Evolutionary conservation across 805 yeast species (phyloP).

Genomic region (Ogataea populi-albae): DNA sequence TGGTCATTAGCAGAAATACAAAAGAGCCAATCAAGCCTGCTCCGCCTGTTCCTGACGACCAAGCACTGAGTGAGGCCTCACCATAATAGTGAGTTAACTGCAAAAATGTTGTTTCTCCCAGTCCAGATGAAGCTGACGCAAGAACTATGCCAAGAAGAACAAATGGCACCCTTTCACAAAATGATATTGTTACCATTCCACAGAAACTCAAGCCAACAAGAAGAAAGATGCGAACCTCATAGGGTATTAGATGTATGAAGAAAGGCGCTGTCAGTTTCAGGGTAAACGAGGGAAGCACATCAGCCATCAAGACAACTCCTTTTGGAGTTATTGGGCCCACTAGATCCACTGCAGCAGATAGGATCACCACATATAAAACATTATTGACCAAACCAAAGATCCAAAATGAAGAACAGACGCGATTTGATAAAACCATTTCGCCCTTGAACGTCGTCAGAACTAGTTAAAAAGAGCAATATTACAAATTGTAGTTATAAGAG

Average conservation of each 20-base stretch:
- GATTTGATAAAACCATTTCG: constrained; percentile 10
- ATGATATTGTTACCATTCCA: constrained; percentile 75
- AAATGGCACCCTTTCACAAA: constrained; percentile 33
- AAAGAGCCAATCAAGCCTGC: constrained; percentile 90
- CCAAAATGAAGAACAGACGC: constrained; percentile 59
- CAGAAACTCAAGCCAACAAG: constrained; percentile 56
- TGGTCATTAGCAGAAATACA: constrained; percentile 66
- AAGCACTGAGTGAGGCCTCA: constrained; percentile 64
- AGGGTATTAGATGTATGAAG: constrained; percentile 64
- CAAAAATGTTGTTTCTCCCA: constrained; percentile 87
- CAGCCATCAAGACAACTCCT: constrained; percentile 80
- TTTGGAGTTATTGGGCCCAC: constrained; percentile 85
- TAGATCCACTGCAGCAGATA: constrained; percentile 88
- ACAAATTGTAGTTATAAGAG: too few relatives aligned
- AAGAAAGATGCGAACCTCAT: constrained; percentile 48
- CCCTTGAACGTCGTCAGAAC: too few relatives aligned
- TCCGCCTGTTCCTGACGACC: constrained; percentile 94
- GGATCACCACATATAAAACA: constrained; percentile 83
- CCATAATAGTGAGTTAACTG: constrained; percentile 80
- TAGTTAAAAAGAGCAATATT: too few relatives aligned
- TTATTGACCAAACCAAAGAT: constrained; percentile 84
- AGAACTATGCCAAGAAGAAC: constrained; percentile 67
- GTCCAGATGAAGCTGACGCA: constrained; percentile 82
- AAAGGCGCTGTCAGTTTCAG: constrained; percentile 77
- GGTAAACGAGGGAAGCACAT: constrained; percentile 77